Percentiles rank a stretch among this genome's conserved stretches.
phyloP scores from a whole-genome alignment of 2,329 filamentous ascomycete species.

The Fusarium newnesense region DNA sequence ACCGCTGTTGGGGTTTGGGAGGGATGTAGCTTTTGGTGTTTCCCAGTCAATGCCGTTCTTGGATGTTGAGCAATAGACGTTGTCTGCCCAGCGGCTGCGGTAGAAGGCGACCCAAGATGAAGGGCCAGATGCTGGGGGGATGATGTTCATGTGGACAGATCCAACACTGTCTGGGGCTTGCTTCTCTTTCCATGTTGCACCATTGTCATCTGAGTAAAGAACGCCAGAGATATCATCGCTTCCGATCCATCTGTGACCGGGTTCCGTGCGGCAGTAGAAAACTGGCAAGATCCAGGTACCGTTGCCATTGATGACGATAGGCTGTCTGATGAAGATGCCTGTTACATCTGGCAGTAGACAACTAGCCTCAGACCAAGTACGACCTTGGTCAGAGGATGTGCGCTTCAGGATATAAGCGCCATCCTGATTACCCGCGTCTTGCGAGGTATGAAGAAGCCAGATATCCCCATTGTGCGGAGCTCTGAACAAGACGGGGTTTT shows the following conservation, averaged over 20 bases:
- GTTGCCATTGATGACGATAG: constrained; percentile 49
- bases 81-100: constrained; percentile 58
- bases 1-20: constrained; percentile 58
- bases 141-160: constrained; percentile 57
- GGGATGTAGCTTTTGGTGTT: constrained; percentile 45
- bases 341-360: constrained; percentile 47
- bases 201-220: constrained; percentile 50
- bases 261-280: constrained; percentile 54
- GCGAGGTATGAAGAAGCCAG: constrained; percentile 58
- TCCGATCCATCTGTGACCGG: constrained; percentile 56
- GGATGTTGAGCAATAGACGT: constrained; percentile 54
- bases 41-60: constrained; percentile 52
- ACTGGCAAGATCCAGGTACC: constrained; percentile 55
- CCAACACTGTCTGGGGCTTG: constrained; percentile 51
- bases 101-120: constrained; percentile 51
- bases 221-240: constrained; percentile 56
- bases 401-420: constrained; percentile 52
- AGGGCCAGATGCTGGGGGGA: constrained; percentile 40
- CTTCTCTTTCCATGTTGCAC: constrained; percentile 53
- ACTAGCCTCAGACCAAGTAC: constrained; percentile 49
- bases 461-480: constrained; percentile 48
- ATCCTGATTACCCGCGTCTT: constrained; percentile 57
- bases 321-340: constrained; percentile 56
- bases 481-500: constrained; percentile 56
- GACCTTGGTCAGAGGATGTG: constrained; percentile 49